A percentile compares a stretch with the other conserved stretches of the same genome.
Evolutionary conservation across 805 yeast genomes (phyloP).

Genomic region (Saturnispora zaruensis): DNA sequence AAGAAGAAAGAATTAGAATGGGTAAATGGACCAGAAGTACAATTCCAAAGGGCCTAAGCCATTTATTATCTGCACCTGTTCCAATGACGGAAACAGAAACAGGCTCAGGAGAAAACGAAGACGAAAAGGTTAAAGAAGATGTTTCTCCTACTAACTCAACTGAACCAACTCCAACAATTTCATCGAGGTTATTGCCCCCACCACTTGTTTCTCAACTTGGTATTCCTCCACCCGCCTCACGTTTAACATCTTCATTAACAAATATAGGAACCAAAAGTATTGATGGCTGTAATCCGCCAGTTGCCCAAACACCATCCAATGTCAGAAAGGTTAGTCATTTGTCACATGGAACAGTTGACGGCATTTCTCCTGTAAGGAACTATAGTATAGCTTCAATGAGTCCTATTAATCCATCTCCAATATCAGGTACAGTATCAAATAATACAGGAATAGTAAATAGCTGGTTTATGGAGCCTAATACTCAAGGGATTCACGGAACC

Average conservation of each 20-base stretch:
- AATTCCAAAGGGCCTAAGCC: constrained; percentile 47
- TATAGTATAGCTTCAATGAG: neutral
- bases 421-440: neutral
- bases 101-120: neutral
- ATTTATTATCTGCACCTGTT: constrained; percentile 32
- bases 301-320: neutral
- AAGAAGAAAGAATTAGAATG: constrained; percentile 39
- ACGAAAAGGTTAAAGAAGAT: neutral
- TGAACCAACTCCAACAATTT: neutral
- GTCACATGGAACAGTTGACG: neutral
- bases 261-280: neutral
- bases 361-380: neutral
- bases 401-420: constrained; percentile 5
- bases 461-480: constrained; percentile 5
- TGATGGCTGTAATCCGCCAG: neutral
- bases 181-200: constrained; percentile 12
- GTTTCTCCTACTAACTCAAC: neutral
- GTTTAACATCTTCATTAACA: constrained; percentile 11
- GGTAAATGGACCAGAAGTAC: constrained; percentile 43
- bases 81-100: neutral
- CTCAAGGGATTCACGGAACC: neutral
- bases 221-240: constrained; percentile 6
- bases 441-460: neutral
- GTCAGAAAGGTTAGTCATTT: neutral
- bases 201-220: constrained; percentile 11